Percentiles rank a stretch among this genome's conserved stretches.
Evolutionary conservation across 345 rosid species (phyloP).

Genomic region (Euphorbia pulcherrima): DNA sequence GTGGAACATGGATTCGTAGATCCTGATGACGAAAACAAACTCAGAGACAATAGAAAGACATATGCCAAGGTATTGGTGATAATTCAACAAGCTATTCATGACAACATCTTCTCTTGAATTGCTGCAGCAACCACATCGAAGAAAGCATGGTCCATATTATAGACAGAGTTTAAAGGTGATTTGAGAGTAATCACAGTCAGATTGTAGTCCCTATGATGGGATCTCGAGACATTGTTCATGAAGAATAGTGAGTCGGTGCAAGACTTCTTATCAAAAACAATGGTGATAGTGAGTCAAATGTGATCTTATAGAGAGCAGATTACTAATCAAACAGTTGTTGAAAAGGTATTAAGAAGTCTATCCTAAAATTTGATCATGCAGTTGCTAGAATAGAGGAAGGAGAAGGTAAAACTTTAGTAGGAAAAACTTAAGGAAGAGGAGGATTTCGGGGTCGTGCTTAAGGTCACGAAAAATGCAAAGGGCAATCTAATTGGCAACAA

Average conservation of each 20-base stretch:
- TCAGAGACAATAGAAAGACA: not conserved
- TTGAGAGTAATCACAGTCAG: not conserved
- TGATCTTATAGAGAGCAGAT: not conserved
- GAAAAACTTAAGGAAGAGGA: conserved; percentile 1
- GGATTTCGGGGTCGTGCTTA: not conserved
- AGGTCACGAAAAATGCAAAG: not conserved
- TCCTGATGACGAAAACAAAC: not conserved
- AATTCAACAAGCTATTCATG: conserved; percentile 3
- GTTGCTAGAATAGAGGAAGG: conserved; percentile 7
- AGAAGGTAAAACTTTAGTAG: not conserved
- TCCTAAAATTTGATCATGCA: conserved; percentile 14
- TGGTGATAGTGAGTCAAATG: conserved; percentile 10
- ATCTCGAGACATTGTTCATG: not conserved
- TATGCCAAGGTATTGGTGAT: conserved; percentile 6
- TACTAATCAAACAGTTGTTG: not conserved
- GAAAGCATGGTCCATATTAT: not conserved
- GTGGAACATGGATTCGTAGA: not conserved
- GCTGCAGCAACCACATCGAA: not conserved
- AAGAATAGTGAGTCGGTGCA: not conserved
- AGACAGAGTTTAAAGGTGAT: not conserved
- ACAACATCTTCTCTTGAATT: not conserved
- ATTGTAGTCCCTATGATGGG: not conserved
- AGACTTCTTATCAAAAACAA: not conserved
- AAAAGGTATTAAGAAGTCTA: not conserved
- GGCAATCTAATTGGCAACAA: not conserved